Conservation (phyloP, 169 alveolate genomes). For the Amoebophrya sp. region DNA sequence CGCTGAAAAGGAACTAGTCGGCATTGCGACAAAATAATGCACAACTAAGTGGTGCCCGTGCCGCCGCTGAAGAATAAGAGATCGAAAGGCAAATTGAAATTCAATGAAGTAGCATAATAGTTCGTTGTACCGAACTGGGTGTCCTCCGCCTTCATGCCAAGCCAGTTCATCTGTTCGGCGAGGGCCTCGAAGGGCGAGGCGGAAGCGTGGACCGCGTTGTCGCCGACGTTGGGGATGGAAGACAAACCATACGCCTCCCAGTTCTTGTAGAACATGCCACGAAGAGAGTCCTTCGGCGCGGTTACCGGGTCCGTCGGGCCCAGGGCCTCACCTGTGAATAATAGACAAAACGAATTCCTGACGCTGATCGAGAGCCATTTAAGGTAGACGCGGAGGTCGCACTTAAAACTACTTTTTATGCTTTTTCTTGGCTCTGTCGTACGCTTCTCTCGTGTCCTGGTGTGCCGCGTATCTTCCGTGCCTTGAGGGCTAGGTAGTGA, state of each 20-base stretch:
- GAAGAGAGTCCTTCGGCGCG: constrained; percentile 28
- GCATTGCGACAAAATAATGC: too few species aligned
- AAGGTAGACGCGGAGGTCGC: too few species aligned
- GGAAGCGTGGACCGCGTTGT: constrained; percentile 18
- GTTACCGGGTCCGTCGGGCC: constrained; percentile 31
- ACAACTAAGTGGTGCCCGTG: too few species aligned
- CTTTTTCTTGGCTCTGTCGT: too few species aligned
- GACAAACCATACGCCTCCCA: constrained; percentile 3
- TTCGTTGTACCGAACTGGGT: constrained; percentile 7
- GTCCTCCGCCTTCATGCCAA: not conserved
- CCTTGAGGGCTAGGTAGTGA: not conserved
- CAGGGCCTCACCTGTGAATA: not conserved
- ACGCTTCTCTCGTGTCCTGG: not conserved
- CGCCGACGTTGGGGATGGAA: not conserved
- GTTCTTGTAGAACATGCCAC: constrained; percentile 19
- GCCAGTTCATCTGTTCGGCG: constrained; percentile 17
- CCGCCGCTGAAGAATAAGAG: too few species aligned
- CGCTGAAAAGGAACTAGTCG: too few species aligned
- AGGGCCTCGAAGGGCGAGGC: constrained; percentile 22
- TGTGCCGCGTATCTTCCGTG: not conserved
- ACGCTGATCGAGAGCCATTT: not conserved
- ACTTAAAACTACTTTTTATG: too few species aligned
- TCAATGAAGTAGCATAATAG: too few species aligned
- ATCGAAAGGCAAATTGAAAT: too few species aligned
- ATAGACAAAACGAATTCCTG: not conserved